Conservation (phyloP, 2,329 filamentous ascomycete species). For the Thelonectria discophora region DNA sequence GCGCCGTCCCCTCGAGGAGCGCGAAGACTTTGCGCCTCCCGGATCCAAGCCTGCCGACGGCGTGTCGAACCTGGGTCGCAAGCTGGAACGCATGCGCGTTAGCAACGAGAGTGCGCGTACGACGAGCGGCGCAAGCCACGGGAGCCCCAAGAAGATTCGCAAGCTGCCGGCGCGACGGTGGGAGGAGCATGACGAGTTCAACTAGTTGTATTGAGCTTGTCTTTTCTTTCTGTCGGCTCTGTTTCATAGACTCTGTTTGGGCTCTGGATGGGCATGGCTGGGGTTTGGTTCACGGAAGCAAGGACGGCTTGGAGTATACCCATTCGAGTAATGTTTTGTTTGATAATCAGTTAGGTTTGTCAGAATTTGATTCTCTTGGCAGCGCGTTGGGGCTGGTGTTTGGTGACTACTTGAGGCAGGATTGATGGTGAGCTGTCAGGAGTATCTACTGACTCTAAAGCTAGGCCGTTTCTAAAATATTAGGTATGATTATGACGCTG, state of each 20-base stretch:
- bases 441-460: neutral
- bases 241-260: conserved; percentile 30
- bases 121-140: conserved; percentile 43
- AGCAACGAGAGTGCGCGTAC: conserved; percentile 47
- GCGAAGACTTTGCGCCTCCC: conserved; percentile 54
- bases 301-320: conserved; percentile 38
- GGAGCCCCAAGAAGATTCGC: conserved; percentile 64
- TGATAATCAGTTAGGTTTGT: conserved; percentile 22
- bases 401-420: neutral
- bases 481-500: conserved; percentile 7
- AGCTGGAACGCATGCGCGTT: conserved; percentile 61
- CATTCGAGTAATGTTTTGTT: conserved; percentile 37
- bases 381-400: neutral
- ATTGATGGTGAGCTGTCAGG: neutral
- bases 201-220: conserved; percentile 32
- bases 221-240: conserved; percentile 10
- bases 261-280: conserved; percentile 22
- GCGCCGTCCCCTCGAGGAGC: conserved; percentile 63
- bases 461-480: conserved; percentile 5
- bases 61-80: conserved; percentile 53
- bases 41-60: conserved; percentile 35
- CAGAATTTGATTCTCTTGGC: conserved; percentile 19
- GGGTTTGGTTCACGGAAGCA: conserved; percentile 15
- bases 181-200: conserved; percentile 55
- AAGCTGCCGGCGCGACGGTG: conserved; percentile 59